Conservation (phyloP, 2,329 filamentous ascomycete genomes). For the Coleophoma cylindrospora region DNA sequence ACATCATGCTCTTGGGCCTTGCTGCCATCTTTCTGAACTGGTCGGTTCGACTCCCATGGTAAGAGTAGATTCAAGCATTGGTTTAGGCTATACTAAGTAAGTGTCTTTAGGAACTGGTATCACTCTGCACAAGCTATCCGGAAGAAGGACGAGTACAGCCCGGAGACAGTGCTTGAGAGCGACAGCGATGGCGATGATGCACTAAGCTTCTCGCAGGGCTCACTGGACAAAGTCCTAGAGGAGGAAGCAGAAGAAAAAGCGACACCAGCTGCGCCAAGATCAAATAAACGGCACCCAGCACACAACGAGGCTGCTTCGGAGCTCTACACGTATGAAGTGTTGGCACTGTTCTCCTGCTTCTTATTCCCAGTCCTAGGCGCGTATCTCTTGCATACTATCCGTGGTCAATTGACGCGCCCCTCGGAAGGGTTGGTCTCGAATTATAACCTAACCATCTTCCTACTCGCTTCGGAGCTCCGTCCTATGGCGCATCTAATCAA, state of each 20-base stretch:
- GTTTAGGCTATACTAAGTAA: conserved; percentile 32
- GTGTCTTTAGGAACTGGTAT: conserved; percentile 61
- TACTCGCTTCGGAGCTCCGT: conserved; percentile 80
- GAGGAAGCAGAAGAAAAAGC: conserved; percentile 5
- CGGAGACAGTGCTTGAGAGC: conserved; percentile 29
- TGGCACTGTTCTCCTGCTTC: conserved; percentile 76
- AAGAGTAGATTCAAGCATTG: conserved; percentile 52
- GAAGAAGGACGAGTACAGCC: conserved; percentile 40
- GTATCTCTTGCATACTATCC: conserved; percentile 76
- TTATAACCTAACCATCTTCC: conserved; percentile 88
- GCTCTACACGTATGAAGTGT: conserved; percentile 68
- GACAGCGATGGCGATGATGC: conserved; percentile 39
- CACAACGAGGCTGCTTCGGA: conserved; percentile 47
- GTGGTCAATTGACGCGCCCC: conserved; percentile 73
- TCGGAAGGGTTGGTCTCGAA: conserved; percentile 87
- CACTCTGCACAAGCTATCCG: conserved; percentile 62
- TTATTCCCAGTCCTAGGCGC: conserved; percentile 73
- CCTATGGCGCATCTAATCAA: conserved; percentile 78
- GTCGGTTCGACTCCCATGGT: conserved; percentile 89
- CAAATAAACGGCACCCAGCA: conserved; percentile 12
- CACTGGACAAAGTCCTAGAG: conserved; percentile 22
- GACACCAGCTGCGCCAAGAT: conserved; percentile 7
- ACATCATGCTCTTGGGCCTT: conserved; percentile 74
- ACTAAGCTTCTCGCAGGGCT: conserved; percentile 18
- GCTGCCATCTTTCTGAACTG: conserved; percentile 87